Base-by-base conservation (phyloP, 2,329 filamentous ascomycete genomes). In the Lasiodiplodia gonubiensis region DNA sequence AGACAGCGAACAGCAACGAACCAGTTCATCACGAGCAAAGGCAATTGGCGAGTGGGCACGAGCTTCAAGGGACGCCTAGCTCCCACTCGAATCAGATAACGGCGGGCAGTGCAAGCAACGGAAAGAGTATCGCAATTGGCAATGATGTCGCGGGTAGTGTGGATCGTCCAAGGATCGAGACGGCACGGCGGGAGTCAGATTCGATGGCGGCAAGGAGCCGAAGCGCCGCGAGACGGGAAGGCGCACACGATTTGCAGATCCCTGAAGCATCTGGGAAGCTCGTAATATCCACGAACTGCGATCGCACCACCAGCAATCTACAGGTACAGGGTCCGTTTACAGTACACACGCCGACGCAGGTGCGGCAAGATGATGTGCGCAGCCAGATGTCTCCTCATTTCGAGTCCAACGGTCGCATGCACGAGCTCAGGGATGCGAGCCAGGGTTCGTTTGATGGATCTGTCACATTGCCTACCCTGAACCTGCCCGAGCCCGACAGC, bases 391-490 rank as follows among this genome's bases (percentile, higher is more conserved):
- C 49, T 52, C 23, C 49, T 21, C 52, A 27, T 25, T 7, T 35
- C 5, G n/a, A 46, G 25, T 6, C 3, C 10, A 30, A 49, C 27
- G n/a, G 21, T 35, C 27, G 33, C 12, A 37, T 63, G 59, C n/a
- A 25, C 42, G 59, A 37, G 46, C 59, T 21, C 30, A 21, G n/a
- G 30, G 59, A 63, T 51, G 46, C 7, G n/a, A 27, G 30, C 46
- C 59, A 63, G 42, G 30, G 46, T 27, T 37, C 46, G 4, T 30
- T 52, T 12, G 46, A 63, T 21, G 59, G 46, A 51, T 52, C 59
- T 52, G 59, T 63, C 59, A 64, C 61, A n/a, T 23, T 64, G 18
- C 64, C 64, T 8, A 66, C 64, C 16, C 35, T 57, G 25, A 37
- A 57, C 25, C 8, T 66, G 8, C 39, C 63, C 35, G 52, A 35